Evolutionary conservation across 495 filamentous ascomycete genomes (phyloP), one percentile per base, ranked within the genome.

Genomic region (Penicillium tannophilum): DNA sequence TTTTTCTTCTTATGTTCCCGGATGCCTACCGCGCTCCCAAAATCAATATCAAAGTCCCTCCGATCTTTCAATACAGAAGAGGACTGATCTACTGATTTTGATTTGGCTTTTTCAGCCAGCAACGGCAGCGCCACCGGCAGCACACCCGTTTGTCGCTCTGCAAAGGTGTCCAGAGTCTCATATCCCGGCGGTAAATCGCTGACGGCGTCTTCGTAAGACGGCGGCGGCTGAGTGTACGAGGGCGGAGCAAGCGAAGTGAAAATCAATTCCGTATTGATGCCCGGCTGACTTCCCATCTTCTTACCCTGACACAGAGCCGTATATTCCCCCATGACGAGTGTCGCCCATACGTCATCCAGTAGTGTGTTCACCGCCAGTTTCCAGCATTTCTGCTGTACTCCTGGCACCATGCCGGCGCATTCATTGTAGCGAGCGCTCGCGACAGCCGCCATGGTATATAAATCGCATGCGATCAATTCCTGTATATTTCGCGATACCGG

Each of bases 1-100:
- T 76, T 78, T 19, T 77, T 79, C 70, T 74, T 70, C 24, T 69
- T 76, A 44, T 75, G 78, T 60, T 83, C 82, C 0, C 80, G 79
- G 20, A 79, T 69, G n/a, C 72, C 78, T 36, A 74, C 68, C 8
- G 73, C 63, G 31, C 78, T 81, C 55, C 85, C 84, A 46, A 85
- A 80, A 65, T 84, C 81, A 42, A 82, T 77, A 23, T 75, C 71
- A 10, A 63, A 16, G 48, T 68, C 58, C 20, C 28, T 79, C 65
- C 23, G 55, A 62, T 55, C 73, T 62, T 60, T 76, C 64, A 36
- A 72, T 62, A 44, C 79, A 61, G 54, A 79, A 61, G 54, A 79
- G 72, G 55, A 45, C 43, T 73, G 67, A 45, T 73, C 71, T 59
- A 73, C 75, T 30, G 46, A 17, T 3, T 28, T 31, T 6, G 46